Evolutionary conservation across 2,329 filamentous ascomycete species (phyloP).

Genomic region (Phialocephala sp.): DNA sequence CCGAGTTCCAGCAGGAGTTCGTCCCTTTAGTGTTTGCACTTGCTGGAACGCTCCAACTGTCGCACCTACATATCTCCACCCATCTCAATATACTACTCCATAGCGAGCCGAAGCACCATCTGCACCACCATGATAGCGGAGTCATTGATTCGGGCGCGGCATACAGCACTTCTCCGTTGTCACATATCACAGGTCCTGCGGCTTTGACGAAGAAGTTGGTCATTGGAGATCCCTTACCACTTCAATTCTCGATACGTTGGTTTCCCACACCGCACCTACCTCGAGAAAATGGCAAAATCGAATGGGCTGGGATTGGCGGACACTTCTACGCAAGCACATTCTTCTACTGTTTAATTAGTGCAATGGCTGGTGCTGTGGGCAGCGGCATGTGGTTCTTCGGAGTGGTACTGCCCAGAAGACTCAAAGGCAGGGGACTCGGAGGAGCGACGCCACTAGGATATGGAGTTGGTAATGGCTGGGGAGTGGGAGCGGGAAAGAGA

Average conservation of each 20-base stretch:
- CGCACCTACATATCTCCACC: conserved; percentile 89
- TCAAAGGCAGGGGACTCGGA: conserved; percentile 35
- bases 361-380: conserved; percentile 59
- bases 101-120: conserved; percentile 62
- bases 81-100: conserved; percentile 90
- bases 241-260: conserved; percentile 85
- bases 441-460: conserved; percentile 40
- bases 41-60: conserved; percentile 85
- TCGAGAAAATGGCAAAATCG: conserved; percentile 66
- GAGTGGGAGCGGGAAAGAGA: conserved; percentile 29
- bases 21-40: conserved; percentile 89
- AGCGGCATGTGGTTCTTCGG: conserved; percentile 66
- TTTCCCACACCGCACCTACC: conserved; percentile 77
- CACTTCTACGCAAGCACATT: conserved; percentile 68
- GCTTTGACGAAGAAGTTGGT: conserved; percentile 68
- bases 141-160: conserved; percentile 87
- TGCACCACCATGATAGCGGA: conserved; percentile 70
- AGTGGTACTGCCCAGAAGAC: conserved; percentile 57
- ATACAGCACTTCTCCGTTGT: conserved; percentile 79
- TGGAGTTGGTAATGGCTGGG: conserved; percentile 36
- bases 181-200: conserved; percentile 55
- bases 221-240: conserved; percentile 83
- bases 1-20: conserved; percentile 59
- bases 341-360: conserved; percentile 66
- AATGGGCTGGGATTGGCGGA: conserved; percentile 69